These are phyloP conservation scores for Mycena olivaceomarginata DNA, from an alignment of 768 basidiomycete genomes.

Conservation along the genomic window DNA sequence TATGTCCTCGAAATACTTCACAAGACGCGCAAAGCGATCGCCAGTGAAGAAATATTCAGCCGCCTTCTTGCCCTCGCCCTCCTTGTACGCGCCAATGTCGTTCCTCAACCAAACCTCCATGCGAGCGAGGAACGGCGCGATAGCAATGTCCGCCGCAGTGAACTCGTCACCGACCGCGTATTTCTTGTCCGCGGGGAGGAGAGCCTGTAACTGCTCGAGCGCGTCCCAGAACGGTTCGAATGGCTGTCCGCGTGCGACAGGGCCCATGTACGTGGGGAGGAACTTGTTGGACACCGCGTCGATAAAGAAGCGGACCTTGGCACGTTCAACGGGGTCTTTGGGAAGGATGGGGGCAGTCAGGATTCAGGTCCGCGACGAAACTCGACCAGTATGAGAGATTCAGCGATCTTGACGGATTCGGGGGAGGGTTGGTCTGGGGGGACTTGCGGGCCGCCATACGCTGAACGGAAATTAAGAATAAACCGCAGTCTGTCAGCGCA, in stretches of 20 bases:
- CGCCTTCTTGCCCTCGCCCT: slow-evolving; percentile 67
- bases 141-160: slow-evolving; percentile 78
- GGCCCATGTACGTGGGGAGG: slow-evolving; percentile 58
- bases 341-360: slow-evolving; percentile 69
- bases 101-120: slow-evolving; percentile 65
- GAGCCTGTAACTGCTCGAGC: slow-evolving; percentile 68
- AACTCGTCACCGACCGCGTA: slow-evolving; percentile 68
- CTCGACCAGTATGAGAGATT: slow-evolving; percentile 81
- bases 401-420: slow-evolving; percentile 76
- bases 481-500: too few relatives aligned
- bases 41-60: slow-evolving; percentile 63
- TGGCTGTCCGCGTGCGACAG: slow-evolving; percentile 61
- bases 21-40: slow-evolving; percentile 70
- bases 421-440: slow-evolving; percentile 74
- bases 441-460: slow-evolving; percentile 77
- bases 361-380: slow-evolving; percentile 80
- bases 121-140: slow-evolving; percentile 78
- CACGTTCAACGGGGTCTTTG: slow-evolving; percentile 72
- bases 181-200: slow-evolving; percentile 66
- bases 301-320: slow-evolving; percentile 79
- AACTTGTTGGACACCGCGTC: slow-evolving; percentile 71
- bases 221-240: slow-evolving; percentile 63
- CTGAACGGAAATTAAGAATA: slow-evolving; percentile 60
- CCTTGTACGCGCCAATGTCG: slow-evolving; percentile 71
- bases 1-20: slow-evolving; percentile 68